A percentile compares a stretch with the other conserved stretches of the same genome.
Conservation (phyloP, 768 basidiomycete species). For the Podaxis rugospora region DNA sequence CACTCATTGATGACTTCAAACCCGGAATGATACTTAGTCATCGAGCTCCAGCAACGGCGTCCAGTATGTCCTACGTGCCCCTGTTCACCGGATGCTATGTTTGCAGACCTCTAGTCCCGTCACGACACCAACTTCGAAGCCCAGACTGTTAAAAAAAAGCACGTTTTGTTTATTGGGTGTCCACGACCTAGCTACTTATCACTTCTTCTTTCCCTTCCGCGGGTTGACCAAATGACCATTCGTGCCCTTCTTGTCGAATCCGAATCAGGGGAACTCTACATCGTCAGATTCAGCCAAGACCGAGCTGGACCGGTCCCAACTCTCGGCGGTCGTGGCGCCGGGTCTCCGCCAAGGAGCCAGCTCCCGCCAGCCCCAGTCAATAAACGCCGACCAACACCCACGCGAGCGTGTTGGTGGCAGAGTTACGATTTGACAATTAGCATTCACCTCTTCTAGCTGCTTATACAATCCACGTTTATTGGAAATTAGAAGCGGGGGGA, state of each 20-base stretch:
- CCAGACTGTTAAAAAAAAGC: not conserved
- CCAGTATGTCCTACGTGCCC: not conserved
- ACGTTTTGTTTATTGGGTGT: not conserved
- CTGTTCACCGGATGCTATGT: not conserved
- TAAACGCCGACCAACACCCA: not conserved
- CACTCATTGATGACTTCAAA: too few relatives aligned
- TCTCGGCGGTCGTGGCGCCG: not conserved
- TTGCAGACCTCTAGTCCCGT: not conserved
- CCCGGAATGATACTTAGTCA: too few relatives aligned
- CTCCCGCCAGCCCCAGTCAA: not conserved
- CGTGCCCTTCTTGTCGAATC: not conserved
- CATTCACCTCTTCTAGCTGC: not conserved
- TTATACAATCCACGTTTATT: too few relatives aligned
- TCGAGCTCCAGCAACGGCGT: not conserved
- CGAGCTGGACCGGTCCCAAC: not conserved
- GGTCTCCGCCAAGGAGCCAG: not conserved
- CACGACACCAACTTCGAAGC: not conserved
- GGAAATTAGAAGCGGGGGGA: not conserved
- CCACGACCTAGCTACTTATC: not conserved
- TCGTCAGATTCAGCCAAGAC: not conserved
- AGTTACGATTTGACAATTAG: not conserved
- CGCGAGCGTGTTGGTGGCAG: not conserved
- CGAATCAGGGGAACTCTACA: not conserved
- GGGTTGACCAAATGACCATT: not conserved
- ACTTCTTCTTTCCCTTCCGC: not conserved